Evolutionary conservation across 331 rosid species (phyloP).

Genomic region (Pyracantha coccinea): DNA sequence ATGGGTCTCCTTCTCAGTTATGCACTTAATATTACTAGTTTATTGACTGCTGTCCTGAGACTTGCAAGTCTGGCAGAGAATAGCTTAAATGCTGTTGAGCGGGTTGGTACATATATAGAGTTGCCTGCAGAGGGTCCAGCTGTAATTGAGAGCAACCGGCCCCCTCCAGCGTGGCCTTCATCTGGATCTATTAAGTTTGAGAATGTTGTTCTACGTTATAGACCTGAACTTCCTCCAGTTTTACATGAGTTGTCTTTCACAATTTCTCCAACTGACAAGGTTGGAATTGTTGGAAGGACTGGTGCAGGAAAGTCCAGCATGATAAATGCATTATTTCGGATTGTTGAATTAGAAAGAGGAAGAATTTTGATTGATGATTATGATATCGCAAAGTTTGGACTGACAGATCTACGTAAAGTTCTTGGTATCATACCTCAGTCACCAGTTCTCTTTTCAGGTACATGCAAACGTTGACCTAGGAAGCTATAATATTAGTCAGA

Average conservation of each 20-base stretch:
- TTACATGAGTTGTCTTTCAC: slow-evolving; percentile 36
- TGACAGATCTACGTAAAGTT: slow-evolving; percentile 37
- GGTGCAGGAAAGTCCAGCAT: slow-evolving; percentile 55
- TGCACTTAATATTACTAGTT: slow-evolving; percentile 77
- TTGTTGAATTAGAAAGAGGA: slow-evolving; percentile 42
- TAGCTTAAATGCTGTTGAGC: slow-evolving; percentile 65
- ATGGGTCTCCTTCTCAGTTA: slow-evolving; percentile 66
- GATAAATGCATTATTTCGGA: slow-evolving; percentile 42
- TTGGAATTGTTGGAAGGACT: slow-evolving; percentile 49
- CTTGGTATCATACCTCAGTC: slow-evolving; percentile 47
- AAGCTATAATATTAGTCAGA: neutral
- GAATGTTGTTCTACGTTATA: slow-evolving; percentile 41
- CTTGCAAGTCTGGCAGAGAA: slow-evolving; percentile 52
- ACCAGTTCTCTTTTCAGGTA: slow-evolving; percentile 49
- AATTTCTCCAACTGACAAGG: slow-evolving; percentile 39
- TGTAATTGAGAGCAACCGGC: slow-evolving; percentile 37
- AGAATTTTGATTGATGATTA: slow-evolving; percentile 38
- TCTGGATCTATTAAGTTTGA: slow-evolving; percentile 36
- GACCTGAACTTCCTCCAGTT: slow-evolving; percentile 50
- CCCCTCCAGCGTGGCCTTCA: slow-evolving; percentile 51
- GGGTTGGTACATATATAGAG: slow-evolving; percentile 73
- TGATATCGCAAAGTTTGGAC: slow-evolving; percentile 40
- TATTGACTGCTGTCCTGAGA: slow-evolving; percentile 80
- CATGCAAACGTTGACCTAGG: neutral
- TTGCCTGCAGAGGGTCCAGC: slow-evolving; percentile 64